A percentile compares a stretch with the other conserved stretches of the same genome.
Evolutionary conservation across 2,329 filamentous ascomycete genomes (phyloP).

Genomic region (Xylogone sp.): DNA sequence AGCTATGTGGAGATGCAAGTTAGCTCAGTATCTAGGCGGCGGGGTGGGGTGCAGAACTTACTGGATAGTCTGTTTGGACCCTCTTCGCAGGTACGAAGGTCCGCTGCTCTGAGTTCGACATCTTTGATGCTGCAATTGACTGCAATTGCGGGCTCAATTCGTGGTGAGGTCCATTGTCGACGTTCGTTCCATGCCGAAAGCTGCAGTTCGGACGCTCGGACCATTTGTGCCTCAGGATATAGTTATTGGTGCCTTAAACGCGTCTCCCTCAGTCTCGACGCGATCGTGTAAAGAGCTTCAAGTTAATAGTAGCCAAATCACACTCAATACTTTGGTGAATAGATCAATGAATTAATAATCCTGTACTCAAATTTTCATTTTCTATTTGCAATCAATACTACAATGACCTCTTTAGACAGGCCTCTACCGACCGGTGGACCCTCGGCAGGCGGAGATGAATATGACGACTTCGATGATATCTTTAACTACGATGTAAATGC

Average conservation of each 20-base stretch:
- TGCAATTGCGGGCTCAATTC: constrained; percentile 20
- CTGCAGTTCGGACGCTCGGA: background rate
- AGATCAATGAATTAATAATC: too few relatives aligned
- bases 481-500: constrained; percentile 67
- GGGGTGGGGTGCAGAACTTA: constrained; percentile 44
- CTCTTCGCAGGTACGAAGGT: constrained; percentile 72
- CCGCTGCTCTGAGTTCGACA: constrained; percentile 32
- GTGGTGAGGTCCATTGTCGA: constrained; percentile 3
- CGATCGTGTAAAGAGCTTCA: constrained; percentile 12
- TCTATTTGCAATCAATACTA: background rate
- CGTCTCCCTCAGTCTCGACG: constrained; percentile 10
- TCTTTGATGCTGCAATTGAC: constrained; percentile 23
- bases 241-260: constrained; percentile 6
- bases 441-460: constrained; percentile 37
- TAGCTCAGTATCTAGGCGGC: constrained; percentile 16
- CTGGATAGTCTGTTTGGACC: constrained; percentile 80
- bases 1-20: constrained; percentile 58
- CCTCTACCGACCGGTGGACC: constrained; percentile 21
- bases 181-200: background rate
- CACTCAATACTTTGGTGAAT: background rate
- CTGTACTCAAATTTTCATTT: too few relatives aligned
- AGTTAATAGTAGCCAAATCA: constrained; percentile 5
- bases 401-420: constrained; percentile 1
- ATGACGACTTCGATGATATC: constrained; percentile 66
- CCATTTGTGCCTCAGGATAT: background rate